Percentiles rank a stretch among this genome's conserved stretches.
phyloP scores from a whole-genome alignment of 305 asterid genomes.

The Stenogyne calaminthoides region DNA sequence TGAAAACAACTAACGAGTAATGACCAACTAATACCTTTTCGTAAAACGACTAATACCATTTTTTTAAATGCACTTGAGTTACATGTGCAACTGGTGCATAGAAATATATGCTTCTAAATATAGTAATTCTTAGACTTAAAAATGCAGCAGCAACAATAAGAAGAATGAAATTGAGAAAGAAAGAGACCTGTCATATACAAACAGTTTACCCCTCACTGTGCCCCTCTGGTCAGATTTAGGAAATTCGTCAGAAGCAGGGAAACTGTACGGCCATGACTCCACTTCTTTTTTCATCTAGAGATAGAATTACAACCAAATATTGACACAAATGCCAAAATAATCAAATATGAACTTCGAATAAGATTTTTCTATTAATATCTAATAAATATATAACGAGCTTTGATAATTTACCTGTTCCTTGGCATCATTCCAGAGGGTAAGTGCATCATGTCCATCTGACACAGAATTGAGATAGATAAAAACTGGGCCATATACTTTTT shows the following conservation, averaged over 20 bases:
- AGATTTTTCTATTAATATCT: background rate
- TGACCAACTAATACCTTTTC: too few relatives aligned
- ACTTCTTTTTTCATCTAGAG: conserved; percentile 60
- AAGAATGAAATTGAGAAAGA: background rate
- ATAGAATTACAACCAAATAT: background rate
- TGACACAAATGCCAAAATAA: conserved; percentile 8
- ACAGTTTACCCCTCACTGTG: conserved; percentile 56
- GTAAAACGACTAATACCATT: too few relatives aligned
- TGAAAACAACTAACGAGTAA: too few relatives aligned
- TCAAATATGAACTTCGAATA: background rate
- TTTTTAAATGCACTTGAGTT: too few relatives aligned
- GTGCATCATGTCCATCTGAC: conserved; percentile 39
- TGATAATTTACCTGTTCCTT: conserved; percentile 56
- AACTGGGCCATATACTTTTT: conserved; percentile 87
- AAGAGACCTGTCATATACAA: conserved; percentile 66
- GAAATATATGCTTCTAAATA: too few relatives aligned
- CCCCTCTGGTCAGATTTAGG: conserved; percentile 63
- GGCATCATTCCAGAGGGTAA: conserved; percentile 67
- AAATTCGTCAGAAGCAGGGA: conserved; percentile 65
- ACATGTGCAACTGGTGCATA: too few relatives aligned
- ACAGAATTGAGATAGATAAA: conserved; percentile 67
- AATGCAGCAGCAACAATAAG: too few relatives aligned
- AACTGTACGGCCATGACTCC: conserved; percentile 72
- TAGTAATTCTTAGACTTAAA: too few relatives aligned
- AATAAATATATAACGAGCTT: conserved; percentile 9